Conservation (phyloP, 2,329 filamentous ascomycete species). For the Verticillium tricorpus region DNA sequence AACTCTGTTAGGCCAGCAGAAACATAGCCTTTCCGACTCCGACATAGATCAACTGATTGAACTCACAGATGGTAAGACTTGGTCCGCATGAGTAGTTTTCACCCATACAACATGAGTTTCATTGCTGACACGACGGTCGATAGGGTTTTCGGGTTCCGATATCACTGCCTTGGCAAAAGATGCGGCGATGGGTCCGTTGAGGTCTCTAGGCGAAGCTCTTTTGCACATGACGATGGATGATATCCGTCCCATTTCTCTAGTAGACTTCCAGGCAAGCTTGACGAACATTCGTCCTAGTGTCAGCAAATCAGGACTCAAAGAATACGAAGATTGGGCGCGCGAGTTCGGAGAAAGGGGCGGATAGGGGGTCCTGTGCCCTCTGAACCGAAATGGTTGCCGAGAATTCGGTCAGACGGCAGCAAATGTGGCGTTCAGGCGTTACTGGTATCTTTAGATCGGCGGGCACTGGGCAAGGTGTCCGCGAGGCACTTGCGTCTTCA, state of each 20-base stretch:
- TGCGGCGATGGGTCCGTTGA: conserved; percentile 91
- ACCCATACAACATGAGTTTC: conserved; percentile 6
- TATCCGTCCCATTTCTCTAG: conserved; percentile 78
- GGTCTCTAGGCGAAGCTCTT: conserved; percentile 83
- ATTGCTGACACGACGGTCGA: not conserved
- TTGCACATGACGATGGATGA: conserved; percentile 91
- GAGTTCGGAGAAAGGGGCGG: conserved; percentile 92
- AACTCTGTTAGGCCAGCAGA: conserved; percentile 80
- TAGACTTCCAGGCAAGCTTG: conserved; percentile 82
- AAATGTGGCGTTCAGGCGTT: not conserved
- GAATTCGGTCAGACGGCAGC: not conserved
- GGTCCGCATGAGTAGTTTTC: not conserved
- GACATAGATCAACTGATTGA: conserved; percentile 73
- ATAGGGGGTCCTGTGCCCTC: conserved; percentile 29
- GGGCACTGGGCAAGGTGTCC: not conserved
- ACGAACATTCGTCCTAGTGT: conserved; percentile 85
- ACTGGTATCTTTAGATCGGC: not conserved
- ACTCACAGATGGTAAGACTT: conserved; percentile 69
- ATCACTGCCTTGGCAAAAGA: conserved; percentile 97
- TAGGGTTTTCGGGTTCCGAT: conserved; percentile 96
- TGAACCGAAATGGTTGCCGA: not conserved
- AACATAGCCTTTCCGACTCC: conserved; percentile 66
- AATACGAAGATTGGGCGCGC: conserved; percentile 91
- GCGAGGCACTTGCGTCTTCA: not conserved
- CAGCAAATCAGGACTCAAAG: conserved; percentile 74